phyloP scores from a whole-genome alignment of 768 basidiomycete genomes.

The Dioszegia crocea region DNA sequence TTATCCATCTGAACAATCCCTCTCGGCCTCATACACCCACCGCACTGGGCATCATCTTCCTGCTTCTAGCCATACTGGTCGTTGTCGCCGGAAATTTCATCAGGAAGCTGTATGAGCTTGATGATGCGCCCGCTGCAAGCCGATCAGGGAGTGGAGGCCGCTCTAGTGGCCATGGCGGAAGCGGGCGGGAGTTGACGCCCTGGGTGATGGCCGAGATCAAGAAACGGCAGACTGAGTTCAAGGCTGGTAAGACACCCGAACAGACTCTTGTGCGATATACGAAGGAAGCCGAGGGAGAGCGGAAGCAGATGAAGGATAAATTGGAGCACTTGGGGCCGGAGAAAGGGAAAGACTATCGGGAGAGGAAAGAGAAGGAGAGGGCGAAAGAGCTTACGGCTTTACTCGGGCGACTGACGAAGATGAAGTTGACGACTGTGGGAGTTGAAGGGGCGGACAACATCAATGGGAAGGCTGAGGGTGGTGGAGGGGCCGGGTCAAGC shows the following conservation, averaged over 20 bases:
- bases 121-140: conserved; percentile 1
- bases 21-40: conserved; percentile 10
- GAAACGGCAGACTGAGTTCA: conserved; percentile 18
- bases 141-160: background rate
- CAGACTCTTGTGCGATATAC: conserved; percentile 12
- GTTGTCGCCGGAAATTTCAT: conserved; percentile 21
- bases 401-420: conserved; percentile 5
- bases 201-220: conserved; percentile 12
- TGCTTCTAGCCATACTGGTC: conserved; percentile 15
- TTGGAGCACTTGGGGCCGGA: conserved; percentile 5
- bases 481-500: background rate
- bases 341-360: conserved; percentile 8
- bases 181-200: background rate
- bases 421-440: conserved; percentile 6
- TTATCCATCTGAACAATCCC: conserved; percentile 17
- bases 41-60: conserved; percentile 12
- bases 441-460: background rate
- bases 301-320: conserved; percentile 10
- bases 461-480: background rate
- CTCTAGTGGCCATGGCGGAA: background rate
- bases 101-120: conserved; percentile 26
- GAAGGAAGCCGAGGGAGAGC: conserved; percentile 13
- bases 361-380: conserved; percentile 10
- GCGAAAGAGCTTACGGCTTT: conserved; percentile 14
- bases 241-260: conserved; percentile 5